These are phyloP conservation scores for Pythium phragmitis DNA, from an alignment of 352 stramenopile genomes.

Conservation along the genomic window DNA sequence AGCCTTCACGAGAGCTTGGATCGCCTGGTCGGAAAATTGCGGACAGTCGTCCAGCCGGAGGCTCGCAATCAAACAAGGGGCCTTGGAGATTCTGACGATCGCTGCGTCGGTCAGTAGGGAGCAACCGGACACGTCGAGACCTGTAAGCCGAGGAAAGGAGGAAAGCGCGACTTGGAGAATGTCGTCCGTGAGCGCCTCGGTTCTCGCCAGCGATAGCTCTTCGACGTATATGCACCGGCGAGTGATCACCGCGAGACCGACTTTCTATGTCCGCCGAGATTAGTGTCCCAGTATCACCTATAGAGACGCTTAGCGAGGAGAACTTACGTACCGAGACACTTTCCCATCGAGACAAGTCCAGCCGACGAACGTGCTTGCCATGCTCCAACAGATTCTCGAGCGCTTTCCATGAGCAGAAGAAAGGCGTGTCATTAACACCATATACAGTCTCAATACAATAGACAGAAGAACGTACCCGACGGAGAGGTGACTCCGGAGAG, in stretches of 20 bases:
- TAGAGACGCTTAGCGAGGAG: no score
- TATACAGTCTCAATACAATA: neutral
- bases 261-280: conserved; percentile 37
- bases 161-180: conserved; percentile 37
- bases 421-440: neutral
- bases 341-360: conserved; percentile 39
- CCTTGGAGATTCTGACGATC: conserved; percentile 44
- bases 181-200: conserved; percentile 54
- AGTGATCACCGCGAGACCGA: conserved; percentile 30
- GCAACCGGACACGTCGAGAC: conserved; percentile 51
- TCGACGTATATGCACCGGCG: conserved; percentile 25
- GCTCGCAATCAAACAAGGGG: conserved; percentile 29
- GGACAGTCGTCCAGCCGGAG: conserved; percentile 50
- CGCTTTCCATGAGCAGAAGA: conserved; percentile 23
- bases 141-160: conserved; percentile 37
- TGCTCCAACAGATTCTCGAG: conserved; percentile 37
- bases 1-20: conserved; percentile 40
- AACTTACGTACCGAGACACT: conserved; percentile 7
- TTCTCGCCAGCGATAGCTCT: conserved; percentile 41
- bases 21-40: conserved; percentile 38
- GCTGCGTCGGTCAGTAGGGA: conserved; percentile 54
- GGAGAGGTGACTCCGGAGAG: conserved; percentile 27
- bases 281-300: no score
- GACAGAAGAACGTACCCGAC: conserved; percentile 30
- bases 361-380: conserved; percentile 35